Base-by-base conservation (phyloP, 768 basidiomycete species). In the Boletus subcaerulescens region DNA sequence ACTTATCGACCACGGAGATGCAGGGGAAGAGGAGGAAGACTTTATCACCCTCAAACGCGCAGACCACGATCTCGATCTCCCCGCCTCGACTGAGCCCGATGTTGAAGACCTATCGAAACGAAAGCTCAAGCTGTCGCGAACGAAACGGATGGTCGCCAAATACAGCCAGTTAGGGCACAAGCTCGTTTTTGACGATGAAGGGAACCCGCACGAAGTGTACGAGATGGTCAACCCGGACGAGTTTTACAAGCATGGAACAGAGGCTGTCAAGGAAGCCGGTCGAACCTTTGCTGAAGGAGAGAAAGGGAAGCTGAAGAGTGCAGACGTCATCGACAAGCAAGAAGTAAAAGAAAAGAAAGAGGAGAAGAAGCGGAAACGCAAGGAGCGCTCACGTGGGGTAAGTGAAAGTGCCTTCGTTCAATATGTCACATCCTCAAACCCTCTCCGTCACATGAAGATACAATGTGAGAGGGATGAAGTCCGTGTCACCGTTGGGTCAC, bases 41-140 rank as follows among this genome's bases (percentile, higher is more conserved):
- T 98, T 99, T 69, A 89, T 98, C 67, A 93, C 91, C 0, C 81
- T 98, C 58, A 93, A 94, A 68, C 88, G 94, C n/a, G 85, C 84
- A 0, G 80, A 98, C 66, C 97, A 98, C 70, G 86, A 83, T 40
- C 78, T 98, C 70, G 86, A 83, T 40, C 76, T 95, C 8, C 65
- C 71, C 58, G 61, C 68, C 42, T 61, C 71, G 5, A 71, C 56
- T 15, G 69, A 71, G 41, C 72, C 69, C 8, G 76, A 73, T 52
- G 49, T 62, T 50, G 76, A 74, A 38, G 77, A 88, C 57, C 64
- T 90, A n/a, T 97, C 94, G 17, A 96, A 92, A 67, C 87, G 96
- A 36, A 94, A 95, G 68, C 78, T 81, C 54, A 91, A 87, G 70
- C 74, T 89, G 56, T 84, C 85, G 2, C 76, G 74, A 52, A 86